Percentiles rank a stretch among this genome's conserved stretches.
Evolutionary conservation across 352 stramenopile genomes (phyloP).

Genomic region (Globisporangium yorkense): DNA sequence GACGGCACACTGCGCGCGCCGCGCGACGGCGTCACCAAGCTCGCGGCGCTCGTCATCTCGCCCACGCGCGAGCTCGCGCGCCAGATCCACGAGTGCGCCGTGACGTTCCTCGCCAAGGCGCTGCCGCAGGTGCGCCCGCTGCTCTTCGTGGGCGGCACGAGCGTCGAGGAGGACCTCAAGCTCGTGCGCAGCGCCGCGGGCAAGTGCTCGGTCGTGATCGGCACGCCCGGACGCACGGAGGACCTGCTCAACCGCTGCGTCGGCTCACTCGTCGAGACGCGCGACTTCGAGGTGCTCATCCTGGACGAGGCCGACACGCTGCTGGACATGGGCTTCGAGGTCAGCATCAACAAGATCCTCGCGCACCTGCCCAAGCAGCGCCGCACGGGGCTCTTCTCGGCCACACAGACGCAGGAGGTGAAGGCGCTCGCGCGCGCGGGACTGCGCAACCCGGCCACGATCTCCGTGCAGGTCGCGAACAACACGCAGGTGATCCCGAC

Average conservation of each 20-base stretch:
- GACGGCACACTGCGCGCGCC: slow-evolving; percentile 54
- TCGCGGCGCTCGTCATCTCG: slow-evolving; percentile 82
- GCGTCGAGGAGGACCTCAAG: slow-evolving; percentile 79
- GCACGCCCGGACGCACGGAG: slow-evolving; percentile 78
- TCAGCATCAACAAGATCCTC: slow-evolving; percentile 95
- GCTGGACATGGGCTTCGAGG: slow-evolving; percentile 97
- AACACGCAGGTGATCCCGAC: slow-evolving; percentile 73
- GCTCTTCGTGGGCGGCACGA: slow-evolving; percentile 89
- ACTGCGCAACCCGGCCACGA: slow-evolving; percentile 97
- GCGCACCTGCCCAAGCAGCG: slow-evolving; percentile 95
- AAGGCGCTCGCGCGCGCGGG: slow-evolving; percentile 93
- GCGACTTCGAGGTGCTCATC: slow-evolving; percentile 96
- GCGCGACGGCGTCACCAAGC: slow-evolving; percentile 55
- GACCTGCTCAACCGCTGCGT: slow-evolving; percentile 86
- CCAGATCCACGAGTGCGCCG: slow-evolving; percentile 77
- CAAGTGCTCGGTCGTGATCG: slow-evolving; percentile 73
- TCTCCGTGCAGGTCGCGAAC: slow-evolving; percentile 94
- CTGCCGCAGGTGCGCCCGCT: slow-evolving; percentile 66
- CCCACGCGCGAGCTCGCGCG: slow-evolving; percentile 86
- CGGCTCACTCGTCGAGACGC: slow-evolving; percentile 74
- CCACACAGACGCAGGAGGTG: slow-evolving; percentile 93
- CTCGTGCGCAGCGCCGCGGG: slow-evolving; percentile 49
- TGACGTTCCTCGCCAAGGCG: slow-evolving; percentile 54
- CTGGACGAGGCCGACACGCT: slow-evolving; percentile 99
- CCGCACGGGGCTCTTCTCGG: slow-evolving; percentile 91